A percentile compares a stretch with the other conserved stretches of the same genome.
phyloP scores from a whole-genome alignment of 768 basidiomycete species.

The Tylopilus balloui region DNA sequence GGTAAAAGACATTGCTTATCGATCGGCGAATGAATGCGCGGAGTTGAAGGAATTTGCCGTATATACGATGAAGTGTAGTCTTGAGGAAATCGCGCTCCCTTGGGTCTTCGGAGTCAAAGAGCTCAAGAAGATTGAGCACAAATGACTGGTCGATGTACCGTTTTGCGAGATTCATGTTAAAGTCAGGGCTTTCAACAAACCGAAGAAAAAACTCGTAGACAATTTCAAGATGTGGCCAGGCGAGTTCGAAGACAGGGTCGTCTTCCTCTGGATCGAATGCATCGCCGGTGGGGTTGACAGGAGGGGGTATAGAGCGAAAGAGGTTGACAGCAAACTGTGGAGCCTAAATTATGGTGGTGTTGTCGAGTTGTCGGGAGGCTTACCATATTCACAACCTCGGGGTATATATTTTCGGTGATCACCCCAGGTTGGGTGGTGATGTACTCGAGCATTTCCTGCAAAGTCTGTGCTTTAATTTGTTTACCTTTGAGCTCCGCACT shows the following conservation, averaged over 20 bases:
- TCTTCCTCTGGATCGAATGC: slow-evolving; percentile 99
- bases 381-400: slow-evolving; percentile 98
- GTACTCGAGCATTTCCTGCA: slow-evolving; percentile 98
- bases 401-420: slow-evolving; percentile 96
- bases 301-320: slow-evolving; percentile 99
- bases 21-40: slow-evolving; percentile 98
- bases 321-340: slow-evolving; percentile 92
- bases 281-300: slow-evolving; percentile 96
- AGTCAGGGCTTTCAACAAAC: slow-evolving; percentile 96
- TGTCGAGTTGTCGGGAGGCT: slow-evolving; percentile 25
- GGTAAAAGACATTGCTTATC: slow-evolving; percentile 99
- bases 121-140: slow-evolving; percentile 92
- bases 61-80: slow-evolving; percentile 97
- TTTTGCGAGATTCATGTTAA: slow-evolving; percentile 97
- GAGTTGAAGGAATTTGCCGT: slow-evolving; percentile 98
- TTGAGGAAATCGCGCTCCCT: slow-evolving; percentile 99
- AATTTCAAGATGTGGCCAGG: slow-evolving; percentile 99
- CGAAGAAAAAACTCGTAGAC: slow-evolving; percentile 99
- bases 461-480: slow-evolving; percentile 96
- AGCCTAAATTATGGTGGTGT: slow-evolving; percentile 6
- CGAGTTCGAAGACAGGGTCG: slow-evolving; percentile 96
- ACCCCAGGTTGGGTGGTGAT: slow-evolving; percentile 95
- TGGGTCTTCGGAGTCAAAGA: slow-evolving; percentile 98
- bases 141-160: slow-evolving; percentile 96
- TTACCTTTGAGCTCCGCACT: slow-evolving; percentile 94